phyloP scores from a whole-genome alignment of 78 protist species.

The Protostelium mycophagum region DNA sequence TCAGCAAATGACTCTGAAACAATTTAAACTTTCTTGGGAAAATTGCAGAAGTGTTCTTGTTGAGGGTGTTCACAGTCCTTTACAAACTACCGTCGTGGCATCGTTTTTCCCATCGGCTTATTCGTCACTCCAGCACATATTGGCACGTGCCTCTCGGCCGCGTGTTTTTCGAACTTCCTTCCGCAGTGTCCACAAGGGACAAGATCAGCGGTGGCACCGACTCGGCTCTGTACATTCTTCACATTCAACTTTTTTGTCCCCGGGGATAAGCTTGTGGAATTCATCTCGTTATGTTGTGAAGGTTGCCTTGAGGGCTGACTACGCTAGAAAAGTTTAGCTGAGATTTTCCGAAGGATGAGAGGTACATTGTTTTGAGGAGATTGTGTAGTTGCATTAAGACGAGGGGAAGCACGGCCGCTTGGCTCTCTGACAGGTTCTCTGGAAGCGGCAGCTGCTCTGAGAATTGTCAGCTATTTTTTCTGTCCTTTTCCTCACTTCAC shows the following conservation, averaged over 20 bases:
- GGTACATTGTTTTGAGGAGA: too few species aligned
- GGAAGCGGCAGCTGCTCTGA: background rate
- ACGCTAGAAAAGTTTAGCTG: too few species aligned
- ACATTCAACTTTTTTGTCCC: background rate
- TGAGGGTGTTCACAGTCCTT: too few species aligned
- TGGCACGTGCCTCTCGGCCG: background rate
- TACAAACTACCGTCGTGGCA: too few species aligned
- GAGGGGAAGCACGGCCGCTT: too few species aligned
- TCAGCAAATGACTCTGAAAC: too few species aligned
- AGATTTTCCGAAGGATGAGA: too few species aligned
- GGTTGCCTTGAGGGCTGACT: too few species aligned
- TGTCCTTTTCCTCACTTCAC: background rate
- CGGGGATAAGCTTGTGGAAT: background rate
- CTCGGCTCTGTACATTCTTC: background rate
- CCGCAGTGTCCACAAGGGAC: background rate
- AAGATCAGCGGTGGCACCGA: background rate
- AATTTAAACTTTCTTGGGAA: too few species aligned
- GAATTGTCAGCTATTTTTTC: background rate
- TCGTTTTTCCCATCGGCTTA: background rate
- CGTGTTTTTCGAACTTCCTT: background rate
- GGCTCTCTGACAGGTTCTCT: background rate
- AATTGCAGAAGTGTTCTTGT: too few species aligned
- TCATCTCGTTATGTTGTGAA: too few species aligned
- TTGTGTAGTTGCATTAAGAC: too few species aligned
- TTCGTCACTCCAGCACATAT: background rate